Base-by-base conservation (phyloP, 2,329 filamentous ascomycete genomes). In the Scleromitrula shiraiana region DNA sequence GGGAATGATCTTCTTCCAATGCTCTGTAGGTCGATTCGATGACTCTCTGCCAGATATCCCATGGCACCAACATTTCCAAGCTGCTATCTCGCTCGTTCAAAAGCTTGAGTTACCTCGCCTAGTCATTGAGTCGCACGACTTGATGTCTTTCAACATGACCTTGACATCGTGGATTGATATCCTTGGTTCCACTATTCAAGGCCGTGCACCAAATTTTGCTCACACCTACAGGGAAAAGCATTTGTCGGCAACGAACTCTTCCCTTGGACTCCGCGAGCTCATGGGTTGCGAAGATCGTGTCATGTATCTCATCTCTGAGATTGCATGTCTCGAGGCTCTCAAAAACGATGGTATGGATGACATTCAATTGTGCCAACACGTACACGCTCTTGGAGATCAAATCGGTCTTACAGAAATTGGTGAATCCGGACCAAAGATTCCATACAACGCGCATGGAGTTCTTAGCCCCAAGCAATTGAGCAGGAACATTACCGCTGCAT, bases 261-360 rank as follows among this genome's bases (percentile, higher is more conserved):
- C 73, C 47, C 72, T 83, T 12, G 93, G 93, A 9, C 77, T 98
- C 30, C 82, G 85, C 45, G 89, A 95, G 70, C 77, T 97, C 43
- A 97, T 97, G 90, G 93, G 93, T 58, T 97, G 93, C 67, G 91
- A 97, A 55, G 93, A 98, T 68, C 82, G 83, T 19, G 85, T 97
- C 68, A 96, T 98, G 89, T 97, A 95, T 67, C 75, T 97, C 60
- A 95, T 98, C 65, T 95, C 89, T 2, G 93, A 98, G 70, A 95
- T 97, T 60, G 88, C 91, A 46, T 97, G 93, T 67, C 80, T 98
- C 45, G 93, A 97, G 66, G 85, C 87, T 3, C 78, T 96, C 55
- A 94, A 93, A 73, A 71, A 74, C 32, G 80, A 85, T 51, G 86
- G 85, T 58, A 88, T 93, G 71, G 86, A 95, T 58, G 83, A 93